Base-by-base conservation (phyloP, 2,329 filamentous ascomycete species). In the Tolypocladium tundrense region DNA sequence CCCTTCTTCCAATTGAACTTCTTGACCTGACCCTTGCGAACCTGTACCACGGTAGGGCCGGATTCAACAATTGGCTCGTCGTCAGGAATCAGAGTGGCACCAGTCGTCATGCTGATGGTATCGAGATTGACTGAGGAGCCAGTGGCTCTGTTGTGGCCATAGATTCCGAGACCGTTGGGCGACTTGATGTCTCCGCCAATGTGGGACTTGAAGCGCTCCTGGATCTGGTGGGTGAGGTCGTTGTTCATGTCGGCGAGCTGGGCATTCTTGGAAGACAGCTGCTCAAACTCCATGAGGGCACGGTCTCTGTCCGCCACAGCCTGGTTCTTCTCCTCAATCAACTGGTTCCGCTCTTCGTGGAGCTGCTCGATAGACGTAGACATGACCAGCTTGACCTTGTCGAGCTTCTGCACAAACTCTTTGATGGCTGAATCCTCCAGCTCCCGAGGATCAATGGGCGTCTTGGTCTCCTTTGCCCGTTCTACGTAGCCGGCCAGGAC, bases 1-100 rank as follows among this genome's bases (percentile, higher is more conserved):
- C 91, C 91, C 78, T 95, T 96, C 81, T 97, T 96, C 92, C 94
- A 97, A 75, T 96, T 96, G 75, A 97, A 97, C 72, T 97, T 97
- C 77, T 91, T 96, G 57, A 88, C 86, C 69, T 96, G 91, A 37
- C 89, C 91, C 75, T 97, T 97, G 66, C 91, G 86, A 61, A 97
- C 95, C 66, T 94, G 95, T 60, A 97, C 89, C 40, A 97, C 89
- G 60, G 96, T 94, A n/a, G 94, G 92, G 2, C 90, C 88, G 35
- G 85, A 79, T 61, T 85, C 82, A n/a, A 85, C 72, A 58, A 84
- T 79, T 0, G 79, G 79, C 45, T 94, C 91, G 52, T 89, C 88
- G 21, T 86, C 83, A 27, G 80, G 77, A 55, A 87, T 77, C 64
- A 86, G 70, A 0, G 86, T 86, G 3, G 82, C 75, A 10, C 78